A percentile compares a stretch with the other conserved stretches of the same genome.
These are phyloP conservation scores for Suillus luteus DNA, from an alignment of 768 basidiomycete species.

Conservation along the genomic window DNA sequence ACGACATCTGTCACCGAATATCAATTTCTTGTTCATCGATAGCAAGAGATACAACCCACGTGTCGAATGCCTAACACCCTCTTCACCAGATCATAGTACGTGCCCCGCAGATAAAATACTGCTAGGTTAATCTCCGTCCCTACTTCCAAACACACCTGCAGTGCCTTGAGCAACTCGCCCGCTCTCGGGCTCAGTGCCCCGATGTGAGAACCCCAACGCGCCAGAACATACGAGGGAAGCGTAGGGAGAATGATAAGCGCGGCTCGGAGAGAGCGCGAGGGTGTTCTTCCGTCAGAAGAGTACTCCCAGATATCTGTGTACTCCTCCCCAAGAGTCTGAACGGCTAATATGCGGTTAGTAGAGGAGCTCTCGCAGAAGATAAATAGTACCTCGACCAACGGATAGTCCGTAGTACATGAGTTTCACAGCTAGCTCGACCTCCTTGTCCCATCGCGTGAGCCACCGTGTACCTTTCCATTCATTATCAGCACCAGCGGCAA, in stretches of 20 bases:
- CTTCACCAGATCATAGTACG: constrained; percentile 75
- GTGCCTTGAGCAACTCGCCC: constrained; percentile 29
- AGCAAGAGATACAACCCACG: constrained; percentile 41
- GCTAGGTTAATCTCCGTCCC: constrained; percentile 75
- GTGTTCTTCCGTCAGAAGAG: constrained; percentile 44
- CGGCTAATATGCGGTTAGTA: constrained; percentile 45
- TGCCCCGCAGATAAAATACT: constrained; percentile 75
- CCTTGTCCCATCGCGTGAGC: constrained; percentile 80
- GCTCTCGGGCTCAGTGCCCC: constrained; percentile 36
- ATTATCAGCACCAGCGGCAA: constrained; percentile 15
- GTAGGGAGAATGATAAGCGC: constrained; percentile 66
- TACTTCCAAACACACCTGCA: constrained; percentile 58
- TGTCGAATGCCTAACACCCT: constrained; percentile 69
- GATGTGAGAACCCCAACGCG: constrained; percentile 47
- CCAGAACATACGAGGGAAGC: constrained; percentile 62
- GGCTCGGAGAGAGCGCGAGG: constrained; percentile 46
- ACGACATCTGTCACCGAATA: constrained; percentile 57
- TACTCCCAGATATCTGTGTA: constrained; percentile 86
- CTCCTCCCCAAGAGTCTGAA: constrained; percentile 88
- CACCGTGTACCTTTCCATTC: constrained; percentile 68
- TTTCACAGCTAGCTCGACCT: constrained; percentile 69
- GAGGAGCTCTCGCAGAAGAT: neutral
- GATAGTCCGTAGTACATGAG: constrained; percentile 75
- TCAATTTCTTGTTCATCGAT: neutral
- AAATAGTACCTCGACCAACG: constrained; percentile 63